These are phyloP conservation scores for Trichomonascus vanleenenianus DNA, from an alignment of 805 yeast species.

Conservation along the genomic window DNA sequence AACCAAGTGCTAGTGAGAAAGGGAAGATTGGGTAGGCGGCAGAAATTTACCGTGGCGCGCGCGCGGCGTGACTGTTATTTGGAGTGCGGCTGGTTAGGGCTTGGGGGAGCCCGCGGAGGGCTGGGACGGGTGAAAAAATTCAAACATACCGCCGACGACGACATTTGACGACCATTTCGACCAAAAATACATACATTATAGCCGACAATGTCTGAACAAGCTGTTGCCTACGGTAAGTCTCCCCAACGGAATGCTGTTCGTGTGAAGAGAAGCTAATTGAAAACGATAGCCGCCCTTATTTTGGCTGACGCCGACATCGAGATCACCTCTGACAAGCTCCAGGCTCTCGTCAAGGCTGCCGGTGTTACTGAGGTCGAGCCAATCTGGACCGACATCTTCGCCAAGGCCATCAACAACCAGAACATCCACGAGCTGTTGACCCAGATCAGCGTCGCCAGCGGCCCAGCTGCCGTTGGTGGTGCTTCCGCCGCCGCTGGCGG, in stretches of 20 bases:
- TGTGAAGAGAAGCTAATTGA: neutral
- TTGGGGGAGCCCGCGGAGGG: neutral
- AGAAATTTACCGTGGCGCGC: no score
- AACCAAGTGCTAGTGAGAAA: neutral
- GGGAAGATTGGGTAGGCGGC: no score
- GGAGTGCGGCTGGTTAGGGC: no score
- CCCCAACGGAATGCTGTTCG: neutral
- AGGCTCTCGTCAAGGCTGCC: slow-evolving; percentile 72
- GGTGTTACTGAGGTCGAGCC: slow-evolving; percentile 64
- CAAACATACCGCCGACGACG: neutral
- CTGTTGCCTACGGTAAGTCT: slow-evolving; percentile 64
- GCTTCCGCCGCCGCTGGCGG: slow-evolving; percentile 54
- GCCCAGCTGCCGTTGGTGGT: slow-evolving; percentile 66
- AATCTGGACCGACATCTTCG: slow-evolving; percentile 50
- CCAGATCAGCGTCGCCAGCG: slow-evolving; percentile 60
- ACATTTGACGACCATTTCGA: slow-evolving; percentile 1
- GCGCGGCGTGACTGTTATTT: no score
- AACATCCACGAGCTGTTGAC: slow-evolving; percentile 75
- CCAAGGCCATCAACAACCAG: slow-evolving; percentile 82
- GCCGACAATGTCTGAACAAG: slow-evolving; percentile 46
- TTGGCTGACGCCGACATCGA: slow-evolving; percentile 96
- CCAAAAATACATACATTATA: slow-evolving; percentile 6
- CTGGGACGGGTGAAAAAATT: neutral
- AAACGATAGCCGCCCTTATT: slow-evolving; percentile 79
- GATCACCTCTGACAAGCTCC: slow-evolving; percentile 79